A percentile compares a stretch with the other conserved stretches of the same genome.
Evolutionary conservation across 352 stramenopile genomes (phyloP).

Genomic region (Phytophthora sojae): DNA sequence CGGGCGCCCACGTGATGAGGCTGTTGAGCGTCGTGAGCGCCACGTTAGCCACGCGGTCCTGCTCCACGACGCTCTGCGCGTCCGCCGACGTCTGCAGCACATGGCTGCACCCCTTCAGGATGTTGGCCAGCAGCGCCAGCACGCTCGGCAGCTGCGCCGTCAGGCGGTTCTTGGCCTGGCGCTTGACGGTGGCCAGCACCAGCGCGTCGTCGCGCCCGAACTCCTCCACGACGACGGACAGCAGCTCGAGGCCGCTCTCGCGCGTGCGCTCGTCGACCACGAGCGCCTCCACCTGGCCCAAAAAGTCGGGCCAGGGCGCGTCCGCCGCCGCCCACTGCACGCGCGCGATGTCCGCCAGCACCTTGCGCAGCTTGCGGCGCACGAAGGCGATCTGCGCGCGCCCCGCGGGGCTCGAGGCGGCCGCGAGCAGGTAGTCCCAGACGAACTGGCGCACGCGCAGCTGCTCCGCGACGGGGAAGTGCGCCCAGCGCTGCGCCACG

Average conservation of each 20-base stretch:
- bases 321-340: slow-evolving; percentile 51
- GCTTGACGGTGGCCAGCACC: slow-evolving; percentile 57
- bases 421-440: slow-evolving; percentile 63
- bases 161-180: slow-evolving; percentile 50
- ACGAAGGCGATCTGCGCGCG: slow-evolving; percentile 60
- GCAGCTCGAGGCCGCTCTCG: slow-evolving; percentile 62
- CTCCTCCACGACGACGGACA: slow-evolving; percentile 70
- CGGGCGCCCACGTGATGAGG: slow-evolving; percentile 59
- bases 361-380: slow-evolving; percentile 73
- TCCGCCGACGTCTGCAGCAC: slow-evolving; percentile 36
- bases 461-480: slow-evolving; percentile 53
- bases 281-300: slow-evolving; percentile 68
- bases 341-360: slow-evolving; percentile 72
- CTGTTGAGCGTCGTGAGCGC: slow-evolving; percentile 66
- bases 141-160: slow-evolving; percentile 55
- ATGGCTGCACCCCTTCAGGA: slow-evolving; percentile 59
- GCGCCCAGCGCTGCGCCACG: slow-evolving; percentile 63
- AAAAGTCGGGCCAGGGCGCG: slow-evolving; percentile 63
- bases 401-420: neutral
- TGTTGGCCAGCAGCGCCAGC: slow-evolving; percentile 53
- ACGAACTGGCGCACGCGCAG: slow-evolving; percentile 66
- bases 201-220: slow-evolving; percentile 76
- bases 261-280: slow-evolving; percentile 51
- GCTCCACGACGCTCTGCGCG: slow-evolving; percentile 22
- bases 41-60: slow-evolving; percentile 59